These are phyloP conservation scores for Termitomyces sp. DNA, from an alignment of 768 basidiomycete species.

Conservation along the genomic window DNA sequence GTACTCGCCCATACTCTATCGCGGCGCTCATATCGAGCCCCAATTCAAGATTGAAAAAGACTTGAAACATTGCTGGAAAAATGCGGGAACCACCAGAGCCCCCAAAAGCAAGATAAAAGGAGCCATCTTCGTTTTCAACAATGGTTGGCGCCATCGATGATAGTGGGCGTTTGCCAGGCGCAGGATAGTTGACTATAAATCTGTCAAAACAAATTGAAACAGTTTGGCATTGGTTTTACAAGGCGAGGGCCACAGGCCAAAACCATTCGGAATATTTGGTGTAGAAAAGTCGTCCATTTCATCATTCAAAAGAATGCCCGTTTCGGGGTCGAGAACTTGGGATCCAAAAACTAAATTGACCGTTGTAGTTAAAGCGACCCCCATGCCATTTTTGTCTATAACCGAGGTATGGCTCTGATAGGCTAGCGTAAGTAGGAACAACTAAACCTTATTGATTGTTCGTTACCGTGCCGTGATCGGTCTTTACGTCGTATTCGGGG, in stretches of 20 bases:
- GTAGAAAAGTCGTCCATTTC: slow-evolving; percentile 96
- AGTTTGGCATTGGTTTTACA: slow-evolving; percentile 32
- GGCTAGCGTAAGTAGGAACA: not conserved
- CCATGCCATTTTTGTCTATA: slow-evolving; percentile 82
- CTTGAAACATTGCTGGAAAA: slow-evolving; percentile 74
- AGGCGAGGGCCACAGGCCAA: slow-evolving; percentile 77
- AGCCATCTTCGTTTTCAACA: slow-evolving; percentile 68
- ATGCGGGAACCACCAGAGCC: slow-evolving; percentile 89
- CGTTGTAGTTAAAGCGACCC: slow-evolving; percentile 80
- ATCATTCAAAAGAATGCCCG: slow-evolving; percentile 87
- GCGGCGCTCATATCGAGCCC: slow-evolving; percentile 75
- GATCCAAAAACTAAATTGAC: slow-evolving; percentile 91
- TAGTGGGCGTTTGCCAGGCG: slow-evolving; percentile 81
- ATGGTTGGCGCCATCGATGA: slow-evolving; percentile 84
- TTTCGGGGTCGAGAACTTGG: slow-evolving; percentile 77
- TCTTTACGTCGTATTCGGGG: slow-evolving; percentile 68
- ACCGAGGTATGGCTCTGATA: slow-evolving; percentile 80
- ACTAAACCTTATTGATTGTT: not conserved
- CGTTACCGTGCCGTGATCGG: slow-evolving; percentile 85
- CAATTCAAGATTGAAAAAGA: slow-evolving; percentile 74
- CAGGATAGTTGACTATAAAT: slow-evolving; percentile 77
- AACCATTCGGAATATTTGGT: slow-evolving; percentile 78
- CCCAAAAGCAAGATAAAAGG: slow-evolving; percentile 69
- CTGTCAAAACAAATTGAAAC: not conserved
- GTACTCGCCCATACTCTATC: slow-evolving; percentile 79